Evolutionary conservation across 768 basidiomycete species (phyloP).

Genomic region (Hydnum rufescens): DNA sequence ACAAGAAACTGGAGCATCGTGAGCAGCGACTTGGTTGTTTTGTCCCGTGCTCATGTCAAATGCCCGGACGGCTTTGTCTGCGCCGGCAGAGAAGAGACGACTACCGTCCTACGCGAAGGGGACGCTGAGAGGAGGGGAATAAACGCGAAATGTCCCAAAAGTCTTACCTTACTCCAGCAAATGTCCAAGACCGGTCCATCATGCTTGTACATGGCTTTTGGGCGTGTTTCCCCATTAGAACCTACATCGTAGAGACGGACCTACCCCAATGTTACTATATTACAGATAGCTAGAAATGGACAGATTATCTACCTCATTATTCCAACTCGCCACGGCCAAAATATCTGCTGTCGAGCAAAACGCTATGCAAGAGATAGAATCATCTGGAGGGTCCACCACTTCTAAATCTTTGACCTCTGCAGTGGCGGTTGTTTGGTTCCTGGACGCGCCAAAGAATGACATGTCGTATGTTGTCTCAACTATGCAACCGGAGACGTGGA

Average conservation of each 20-base stretch:
- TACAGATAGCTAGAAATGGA: background rate
- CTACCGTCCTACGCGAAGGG: slow-evolving; percentile 47
- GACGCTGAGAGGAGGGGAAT: slow-evolving; percentile 4
- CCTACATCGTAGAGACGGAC: slow-evolving; percentile 87
- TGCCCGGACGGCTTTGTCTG: slow-evolving; percentile 89
- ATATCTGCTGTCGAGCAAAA: slow-evolving; percentile 79
- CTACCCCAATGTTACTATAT: slow-evolving; percentile 21
- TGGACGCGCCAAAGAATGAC: slow-evolving; percentile 11
- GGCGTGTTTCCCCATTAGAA: slow-evolving; percentile 54
- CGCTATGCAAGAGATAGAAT: slow-evolving; percentile 68
- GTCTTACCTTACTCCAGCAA: slow-evolving; percentile 73
- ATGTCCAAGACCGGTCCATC: slow-evolving; percentile 77
- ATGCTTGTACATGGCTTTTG: slow-evolving; percentile 79
- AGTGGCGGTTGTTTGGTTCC: slow-evolving; percentile 7
- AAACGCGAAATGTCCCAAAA: background rate
- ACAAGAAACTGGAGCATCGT: slow-evolving; percentile 74
- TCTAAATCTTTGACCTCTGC: slow-evolving; percentile 56
- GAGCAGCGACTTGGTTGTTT: slow-evolving; percentile 65
- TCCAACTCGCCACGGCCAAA: slow-evolving; percentile 87
- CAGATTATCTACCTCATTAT: slow-evolving; percentile 50
- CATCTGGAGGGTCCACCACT: slow-evolving; percentile 57
- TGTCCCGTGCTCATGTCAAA: slow-evolving; percentile 77
- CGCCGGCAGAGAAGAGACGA: slow-evolving; percentile 80
- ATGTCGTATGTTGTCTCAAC: too few relatives aligned
- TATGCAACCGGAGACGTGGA: too few relatives aligned